Evolutionary conservation across 179 eudicot species (phyloP).

Genomic region (Pouteria campechiana): DNA sequence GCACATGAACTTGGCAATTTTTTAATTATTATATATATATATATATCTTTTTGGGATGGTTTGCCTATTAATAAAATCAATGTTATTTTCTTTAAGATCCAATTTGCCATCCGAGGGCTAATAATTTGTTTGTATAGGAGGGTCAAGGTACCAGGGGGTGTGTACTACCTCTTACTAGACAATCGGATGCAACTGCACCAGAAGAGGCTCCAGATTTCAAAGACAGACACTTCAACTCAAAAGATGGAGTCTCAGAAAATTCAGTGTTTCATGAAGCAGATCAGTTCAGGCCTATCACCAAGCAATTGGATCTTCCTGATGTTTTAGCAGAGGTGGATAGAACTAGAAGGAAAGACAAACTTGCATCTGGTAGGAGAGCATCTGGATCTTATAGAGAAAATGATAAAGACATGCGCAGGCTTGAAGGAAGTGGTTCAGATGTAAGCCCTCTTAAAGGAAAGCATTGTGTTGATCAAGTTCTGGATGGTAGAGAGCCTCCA

Average conservation of each 20-base stretch:
- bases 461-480: constrained; percentile 17
- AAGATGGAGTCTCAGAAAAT: constrained; percentile 49
- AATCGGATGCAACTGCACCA: no score
- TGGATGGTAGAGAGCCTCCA: constrained; percentile 20
- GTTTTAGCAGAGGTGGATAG: constrained; percentile 15
- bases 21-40: no score
- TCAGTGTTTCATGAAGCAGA: constrained; percentile 33
- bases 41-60: no score
- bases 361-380: constrained; percentile 13
- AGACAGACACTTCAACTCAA: constrained; percentile 22
- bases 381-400: constrained; percentile 17
- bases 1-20: no score
- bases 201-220: constrained; percentile 23
- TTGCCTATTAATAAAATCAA: no score
- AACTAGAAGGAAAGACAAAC: constrained; percentile 16
- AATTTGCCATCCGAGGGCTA: constrained; percentile 1
- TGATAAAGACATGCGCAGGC: constrained; percentile 31
- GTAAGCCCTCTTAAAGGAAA: constrained; percentile 57
- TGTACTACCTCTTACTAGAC: constrained; percentile 18
- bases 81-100: no score
- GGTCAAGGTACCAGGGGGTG: constrained; percentile 25
- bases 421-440: constrained; percentile 71
- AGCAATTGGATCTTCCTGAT: constrained; percentile 21
- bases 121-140: constrained; percentile 30
- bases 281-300: constrained; percentile 16